These are phyloP conservation scores for Podosphaera fusca DNA, from an alignment of 2,329 filamentous ascomycete species.

Conservation along the genomic window DNA sequence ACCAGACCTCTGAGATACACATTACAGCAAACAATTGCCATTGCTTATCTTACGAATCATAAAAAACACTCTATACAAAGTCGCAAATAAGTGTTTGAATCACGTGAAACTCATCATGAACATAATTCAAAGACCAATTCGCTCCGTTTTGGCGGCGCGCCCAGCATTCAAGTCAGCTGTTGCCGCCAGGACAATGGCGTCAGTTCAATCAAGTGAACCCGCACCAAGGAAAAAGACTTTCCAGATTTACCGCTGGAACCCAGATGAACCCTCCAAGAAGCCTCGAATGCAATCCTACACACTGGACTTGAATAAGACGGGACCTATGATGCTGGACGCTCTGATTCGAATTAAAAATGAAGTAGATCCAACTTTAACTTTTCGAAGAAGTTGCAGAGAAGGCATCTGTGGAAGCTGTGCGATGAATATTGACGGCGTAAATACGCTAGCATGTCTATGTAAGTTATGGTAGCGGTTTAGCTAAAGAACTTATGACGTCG, in stretches of 20 bases:
- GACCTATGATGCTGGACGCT: constrained; percentile 93
- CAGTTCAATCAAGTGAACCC: constrained; percentile 26
- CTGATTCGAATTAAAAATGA: constrained; percentile 98
- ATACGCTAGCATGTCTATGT: constrained; percentile 95
- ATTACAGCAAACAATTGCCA: too few relatives aligned
- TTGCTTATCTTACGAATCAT: too few relatives aligned
- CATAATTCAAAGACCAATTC: background rate
- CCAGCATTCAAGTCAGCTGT: constrained; percentile 6
- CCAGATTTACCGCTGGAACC: constrained; percentile 98
- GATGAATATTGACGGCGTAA: constrained; percentile 99
- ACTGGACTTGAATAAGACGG: constrained; percentile 94
- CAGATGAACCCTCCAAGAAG: constrained; percentile 77
- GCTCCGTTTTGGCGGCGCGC: constrained; percentile 1
- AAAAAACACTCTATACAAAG: too few relatives aligned
- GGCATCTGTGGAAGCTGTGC: constrained; percentile 97
- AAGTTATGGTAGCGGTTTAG: constrained; percentile 22
- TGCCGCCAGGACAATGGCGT: constrained; percentile 7
- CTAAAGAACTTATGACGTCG: background rate
- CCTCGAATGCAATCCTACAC: constrained; percentile 89
- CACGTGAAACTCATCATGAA: too few relatives aligned
- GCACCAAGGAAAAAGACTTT: constrained; percentile 72
- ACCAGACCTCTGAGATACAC: too few relatives aligned
- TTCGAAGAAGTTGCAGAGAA: constrained; percentile 87
- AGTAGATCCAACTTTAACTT: constrained; percentile 86
- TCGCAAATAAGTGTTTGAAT: too few relatives aligned